These are phyloP conservation scores for Russula dissimulans DNA, from an alignment of 768 basidiomycete species.

Conservation along the genomic window DNA sequence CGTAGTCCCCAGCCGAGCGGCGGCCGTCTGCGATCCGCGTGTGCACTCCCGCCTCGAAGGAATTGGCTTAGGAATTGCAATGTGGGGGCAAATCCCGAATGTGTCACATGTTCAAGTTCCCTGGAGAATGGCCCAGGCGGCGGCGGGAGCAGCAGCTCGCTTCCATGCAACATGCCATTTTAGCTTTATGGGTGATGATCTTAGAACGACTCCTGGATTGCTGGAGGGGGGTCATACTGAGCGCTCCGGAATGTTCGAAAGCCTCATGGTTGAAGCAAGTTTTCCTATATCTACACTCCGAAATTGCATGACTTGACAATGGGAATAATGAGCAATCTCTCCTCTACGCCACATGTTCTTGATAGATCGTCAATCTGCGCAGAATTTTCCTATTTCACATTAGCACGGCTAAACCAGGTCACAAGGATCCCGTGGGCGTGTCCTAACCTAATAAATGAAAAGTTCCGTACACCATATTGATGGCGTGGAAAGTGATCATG, in stretches of 20 bases:
- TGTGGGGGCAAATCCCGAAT: neutral
- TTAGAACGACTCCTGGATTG: neutral
- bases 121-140: neutral
- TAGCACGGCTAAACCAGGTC: neutral
- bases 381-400: neutral
- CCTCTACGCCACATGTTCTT: neutral
- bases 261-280: neutral
- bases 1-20: neutral
- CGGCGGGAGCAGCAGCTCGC: too few relatives aligned
- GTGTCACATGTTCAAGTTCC: neutral
- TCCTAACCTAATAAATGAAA: conserved; percentile 5
- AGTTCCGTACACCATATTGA: neutral
- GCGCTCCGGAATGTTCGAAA: neutral
- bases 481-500: conserved; percentile 1
- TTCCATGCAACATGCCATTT: neutral
- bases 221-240: neutral
- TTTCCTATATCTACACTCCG: neutral
- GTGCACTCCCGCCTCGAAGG: neutral
- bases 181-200: neutral
- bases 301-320: too few relatives aligned
- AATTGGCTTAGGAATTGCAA: too few relatives aligned
- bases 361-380: neutral
- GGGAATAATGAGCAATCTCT: neutral
- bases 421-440: neutral
- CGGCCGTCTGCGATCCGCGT: conserved; percentile 1